Base-by-base conservation (phyloP, 345 rosid species). In the Litchi chinensis region DNA sequence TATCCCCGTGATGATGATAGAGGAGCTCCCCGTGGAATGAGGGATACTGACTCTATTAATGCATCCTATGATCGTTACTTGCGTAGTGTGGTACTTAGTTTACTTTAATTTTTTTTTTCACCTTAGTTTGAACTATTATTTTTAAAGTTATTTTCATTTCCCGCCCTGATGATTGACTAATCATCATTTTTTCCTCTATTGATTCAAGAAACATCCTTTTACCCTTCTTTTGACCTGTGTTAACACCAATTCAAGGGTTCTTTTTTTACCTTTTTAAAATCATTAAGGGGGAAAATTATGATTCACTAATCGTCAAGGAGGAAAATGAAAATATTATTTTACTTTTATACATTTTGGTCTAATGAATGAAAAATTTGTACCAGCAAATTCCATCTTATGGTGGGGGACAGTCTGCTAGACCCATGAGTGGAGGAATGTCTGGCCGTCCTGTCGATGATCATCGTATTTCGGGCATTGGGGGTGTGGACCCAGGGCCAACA, bases 21-120 rank as follows among this genome's bases (percentile, higher is more conserved):
- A 90, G 87, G 83, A 72, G 75, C 84, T 40, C 65, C 80, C 19
- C 90, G 74, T 76, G 83, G 79, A 76, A 64, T 83, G 18, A 87
- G 88, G 79, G 92, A 90, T 78, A 78, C 89, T 44, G 91, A 86
- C 65, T 80, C 89, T 62, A 83, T 89, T 78, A 90, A 87, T 74
- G 90, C 89, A 76, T 89, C 93, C 43, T 90, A 88, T 85, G 93
- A 89, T 62, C 91, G 85, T 52, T 89, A 92, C 80, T 82, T 92
- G 69, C 90, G 84, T 65, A 78, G 82, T 77, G 65, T 72, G 83
- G 93, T 91, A 87, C 37, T 72, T 71, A 24, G 18, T 73, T 78
- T 71, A 24, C 56, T 70, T 54, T 64, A 71, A 10, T 16, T n/a
- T 16, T 65, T 0, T 65, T 0, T 68, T 39, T 39, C 69, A 56